Conservation (phyloP, 2,329 filamentous ascomycete genomes). For the Ascochyta pisi region DNA sequence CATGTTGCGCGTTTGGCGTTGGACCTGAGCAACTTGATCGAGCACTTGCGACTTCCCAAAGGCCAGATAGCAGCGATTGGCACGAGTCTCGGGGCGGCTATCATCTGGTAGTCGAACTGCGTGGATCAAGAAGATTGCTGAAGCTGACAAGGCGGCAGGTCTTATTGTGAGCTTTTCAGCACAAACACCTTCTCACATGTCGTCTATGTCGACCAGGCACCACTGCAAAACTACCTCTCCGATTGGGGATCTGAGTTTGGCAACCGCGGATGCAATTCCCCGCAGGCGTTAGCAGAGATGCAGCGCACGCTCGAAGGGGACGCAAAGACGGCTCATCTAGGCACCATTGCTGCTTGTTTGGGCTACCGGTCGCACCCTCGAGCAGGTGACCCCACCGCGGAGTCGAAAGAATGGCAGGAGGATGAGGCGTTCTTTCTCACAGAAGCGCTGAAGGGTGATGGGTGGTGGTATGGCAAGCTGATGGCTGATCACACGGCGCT, state of each 20-base stretch:
- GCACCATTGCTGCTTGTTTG: constrained; percentile 34
- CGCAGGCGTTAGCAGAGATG: constrained; percentile 20
- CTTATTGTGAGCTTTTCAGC: constrained; percentile 37
- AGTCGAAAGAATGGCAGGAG: constrained; percentile 23
- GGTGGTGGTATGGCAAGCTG: constrained; percentile 39
- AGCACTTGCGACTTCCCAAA: constrained; percentile 21
- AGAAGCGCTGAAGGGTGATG: constrained; percentile 34
- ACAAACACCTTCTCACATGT: constrained; percentile 27
- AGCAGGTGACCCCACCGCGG: constrained; percentile 18
- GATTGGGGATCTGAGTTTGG: constrained; percentile 34
- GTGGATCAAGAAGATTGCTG: not conserved
- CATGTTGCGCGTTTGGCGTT: constrained; percentile 38
- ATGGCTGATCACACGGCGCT: constrained; percentile 40
- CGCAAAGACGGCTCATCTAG: constrained; percentile 25
- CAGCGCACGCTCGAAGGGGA: constrained; percentile 22
- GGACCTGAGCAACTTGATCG: constrained; percentile 34
- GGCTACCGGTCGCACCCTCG: constrained; percentile 31
- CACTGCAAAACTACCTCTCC: constrained; percentile 33
- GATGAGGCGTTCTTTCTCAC: constrained; percentile 36
- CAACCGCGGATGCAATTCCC: constrained; percentile 31
- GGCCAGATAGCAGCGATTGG: constrained; percentile 24
- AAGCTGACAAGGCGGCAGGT: constrained; percentile 14
- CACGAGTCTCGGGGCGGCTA: constrained; percentile 31
- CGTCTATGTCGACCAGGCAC: constrained; percentile 39
- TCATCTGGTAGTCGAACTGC: constrained; percentile 24